A percentile compares a stretch with the other conserved stretches of the same genome.
Conservation (phyloP, 31 red algal genomes). For the Asparagopsis taxiformis region DNA sequence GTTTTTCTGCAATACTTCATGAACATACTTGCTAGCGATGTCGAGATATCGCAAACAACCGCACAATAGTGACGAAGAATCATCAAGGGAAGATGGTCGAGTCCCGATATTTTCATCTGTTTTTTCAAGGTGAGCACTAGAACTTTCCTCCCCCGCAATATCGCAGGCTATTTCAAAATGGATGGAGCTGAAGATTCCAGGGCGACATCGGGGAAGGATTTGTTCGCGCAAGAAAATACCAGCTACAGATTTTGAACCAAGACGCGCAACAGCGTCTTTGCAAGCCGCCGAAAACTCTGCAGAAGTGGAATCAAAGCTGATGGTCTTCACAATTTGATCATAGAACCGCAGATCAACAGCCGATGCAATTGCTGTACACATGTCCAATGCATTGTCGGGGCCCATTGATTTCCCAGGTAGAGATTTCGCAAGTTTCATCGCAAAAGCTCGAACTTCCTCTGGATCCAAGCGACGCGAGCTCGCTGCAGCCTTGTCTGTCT, state of each 20-base stretch:
- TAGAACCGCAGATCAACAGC: constrained; percentile 54
- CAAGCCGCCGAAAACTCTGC: constrained; percentile 4
- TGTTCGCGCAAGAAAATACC: constrained; percentile 30
- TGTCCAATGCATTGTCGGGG: constrained; percentile 12
- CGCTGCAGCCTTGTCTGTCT: too few species aligned
- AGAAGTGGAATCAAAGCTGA: constrained; percentile 7
- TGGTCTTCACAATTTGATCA: constrained; percentile 30
- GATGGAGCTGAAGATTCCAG: constrained; percentile 36
- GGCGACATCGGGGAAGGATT: constrained; percentile 30
- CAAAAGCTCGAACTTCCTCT: too few species aligned
- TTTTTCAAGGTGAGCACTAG: not conserved
- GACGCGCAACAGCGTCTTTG: constrained; percentile 37
- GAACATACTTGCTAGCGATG: constrained; percentile 9
- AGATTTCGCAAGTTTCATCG: not conserved
- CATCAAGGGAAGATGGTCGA: constrained; percentile 5
- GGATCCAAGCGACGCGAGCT: too few species aligned
- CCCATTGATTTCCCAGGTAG: not conserved
- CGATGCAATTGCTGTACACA: constrained; percentile 30
- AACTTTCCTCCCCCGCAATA: constrained; percentile 35
- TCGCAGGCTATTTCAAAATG: constrained; percentile 36
- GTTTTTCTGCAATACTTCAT: constrained; percentile 1
- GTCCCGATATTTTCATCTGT: not conserved
- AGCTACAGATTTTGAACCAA: constrained; percentile 44
- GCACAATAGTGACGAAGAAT: constrained; percentile 10
- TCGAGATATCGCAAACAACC: constrained; percentile 55